Percentiles rank a stretch among this genome's conserved stretches.
Conservation (phyloP, 1,284 basidiomycete species). For the Boletellus dicymbophilus region DNA sequence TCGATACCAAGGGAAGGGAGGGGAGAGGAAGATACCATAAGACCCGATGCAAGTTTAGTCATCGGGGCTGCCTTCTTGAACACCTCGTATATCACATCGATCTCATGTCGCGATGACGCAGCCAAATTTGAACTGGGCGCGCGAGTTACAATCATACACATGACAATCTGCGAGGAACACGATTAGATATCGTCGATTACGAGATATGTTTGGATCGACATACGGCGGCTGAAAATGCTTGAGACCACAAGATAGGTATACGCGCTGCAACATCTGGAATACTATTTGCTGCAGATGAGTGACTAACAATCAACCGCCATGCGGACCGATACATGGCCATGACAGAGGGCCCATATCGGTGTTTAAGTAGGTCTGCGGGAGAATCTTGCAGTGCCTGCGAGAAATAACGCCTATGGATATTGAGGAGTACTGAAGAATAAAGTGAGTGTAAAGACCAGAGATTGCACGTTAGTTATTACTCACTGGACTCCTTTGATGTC, state of each 20-base stretch:
- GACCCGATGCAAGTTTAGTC: slow-evolving; percentile 49
- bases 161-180: slow-evolving; percentile 51
- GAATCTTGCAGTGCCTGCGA: slow-evolving; percentile 62
- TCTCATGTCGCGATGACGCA: slow-evolving; percentile 54
- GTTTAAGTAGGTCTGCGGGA: slow-evolving; percentile 55
- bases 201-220: slow-evolving; percentile 26
- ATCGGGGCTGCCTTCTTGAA: slow-evolving; percentile 53
- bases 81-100: slow-evolving; percentile 49
- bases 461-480: slow-evolving; percentile 22
- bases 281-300: slow-evolving; percentile 42
- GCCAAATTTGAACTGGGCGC: slow-evolving; percentile 60
- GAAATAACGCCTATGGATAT: slow-evolving; percentile 69
- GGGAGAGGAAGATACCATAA: slow-evolving; percentile 44
- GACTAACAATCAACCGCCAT: slow-evolving; percentile 57
- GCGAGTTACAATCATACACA: slow-evolving; percentile 63
- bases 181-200: neutral
- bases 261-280: slow-evolving; percentile 45
- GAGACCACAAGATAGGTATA: slow-evolving; percentile 59
- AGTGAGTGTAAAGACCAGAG: slow-evolving; percentile 2
- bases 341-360: slow-evolving; percentile 67
- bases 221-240: slow-evolving; percentile 61
- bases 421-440: slow-evolving; percentile 52
- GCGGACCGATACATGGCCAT: slow-evolving; percentile 70
- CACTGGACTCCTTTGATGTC: slow-evolving; percentile 59
- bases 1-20: neutral